A percentile compares a stretch with the other conserved stretches of the same genome.
Evolutionary conservation across 495 filamentous ascomycete species (phyloP).

Genomic region (Lasiosphaeria miniovina): DNA sequence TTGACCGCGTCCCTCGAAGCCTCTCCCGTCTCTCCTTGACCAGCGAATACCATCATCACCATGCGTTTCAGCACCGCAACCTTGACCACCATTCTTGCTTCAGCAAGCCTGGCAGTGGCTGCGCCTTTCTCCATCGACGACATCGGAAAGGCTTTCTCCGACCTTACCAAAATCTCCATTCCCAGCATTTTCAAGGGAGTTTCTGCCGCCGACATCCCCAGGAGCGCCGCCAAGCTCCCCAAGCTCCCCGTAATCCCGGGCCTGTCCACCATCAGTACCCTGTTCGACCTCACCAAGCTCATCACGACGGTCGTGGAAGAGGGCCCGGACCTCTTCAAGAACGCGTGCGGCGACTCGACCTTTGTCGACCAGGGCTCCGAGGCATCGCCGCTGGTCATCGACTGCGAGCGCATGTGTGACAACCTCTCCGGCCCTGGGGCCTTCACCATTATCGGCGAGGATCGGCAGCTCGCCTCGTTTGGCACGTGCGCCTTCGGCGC

Average conservation of each 20-base stretch:
- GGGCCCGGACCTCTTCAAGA: background rate
- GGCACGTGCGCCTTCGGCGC: background rate
- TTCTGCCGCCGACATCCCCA: background rate
- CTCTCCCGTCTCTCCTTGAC: background rate
- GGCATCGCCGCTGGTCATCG: constrained; percentile 1
- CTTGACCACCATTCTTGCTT: background rate
- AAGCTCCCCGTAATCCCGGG: background rate
- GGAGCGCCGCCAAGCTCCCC: background rate
- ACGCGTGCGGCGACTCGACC: constrained; percentile 5
- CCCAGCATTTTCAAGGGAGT: background rate
- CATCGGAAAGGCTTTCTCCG: background rate
- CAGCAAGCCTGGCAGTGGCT: background rate
- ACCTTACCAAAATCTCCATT: background rate
- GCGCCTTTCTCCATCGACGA: background rate
- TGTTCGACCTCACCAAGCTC: background rate
- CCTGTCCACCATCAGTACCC: background rate
- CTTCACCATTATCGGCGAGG: background rate
- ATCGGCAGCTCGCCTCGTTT: background rate
- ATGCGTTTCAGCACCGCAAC: background rate
- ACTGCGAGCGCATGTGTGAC: constrained; percentile 3
- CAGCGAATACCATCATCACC: background rate
- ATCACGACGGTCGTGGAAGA: background rate
- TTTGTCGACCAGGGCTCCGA: background rate
- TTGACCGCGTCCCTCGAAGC: background rate
- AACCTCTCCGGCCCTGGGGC: background rate